Percentiles rank a stretch among this genome's conserved stretches.
phyloP scores from a whole-genome alignment of 1,139 yeast species.

The Geotrichum siamense region DNA sequence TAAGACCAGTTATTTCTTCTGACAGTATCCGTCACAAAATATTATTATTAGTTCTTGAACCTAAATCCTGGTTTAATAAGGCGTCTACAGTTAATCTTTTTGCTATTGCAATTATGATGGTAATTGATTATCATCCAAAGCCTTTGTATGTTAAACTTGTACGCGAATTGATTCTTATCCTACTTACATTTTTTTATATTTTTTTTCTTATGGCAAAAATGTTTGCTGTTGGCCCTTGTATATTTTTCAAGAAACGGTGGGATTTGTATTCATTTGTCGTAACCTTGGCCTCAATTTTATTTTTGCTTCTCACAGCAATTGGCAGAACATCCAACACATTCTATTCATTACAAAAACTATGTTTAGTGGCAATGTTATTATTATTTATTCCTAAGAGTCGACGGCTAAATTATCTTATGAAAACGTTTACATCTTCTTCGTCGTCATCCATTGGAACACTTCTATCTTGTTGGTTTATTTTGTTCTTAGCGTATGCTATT shows the following conservation, averaged over 20 bases:
- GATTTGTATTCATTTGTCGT: constrained; percentile 50
- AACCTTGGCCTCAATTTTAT: constrained; percentile 30
- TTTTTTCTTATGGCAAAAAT: constrained; percentile 34
- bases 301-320: constrained; percentile 18
- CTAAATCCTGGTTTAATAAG: constrained; percentile 7
- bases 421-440: constrained; percentile 61
- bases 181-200: constrained; percentile 20
- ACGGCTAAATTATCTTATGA: constrained; percentile 64
- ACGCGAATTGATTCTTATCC: constrained; percentile 34
- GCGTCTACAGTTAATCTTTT: not conserved
- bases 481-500: constrained; percentile 81
- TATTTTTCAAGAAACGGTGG: constrained; percentile 57
- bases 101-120: constrained; percentile 35
- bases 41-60: constrained; percentile 1
- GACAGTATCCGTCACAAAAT: constrained; percentile 32
- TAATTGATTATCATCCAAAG: constrained; percentile 48
- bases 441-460: constrained; percentile 64
- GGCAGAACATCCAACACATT: constrained; percentile 1
- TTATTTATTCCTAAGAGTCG: constrained; percentile 73
- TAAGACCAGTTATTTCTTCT: constrained; percentile 44
- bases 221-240: constrained; percentile 50
- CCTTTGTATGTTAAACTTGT: constrained; percentile 27
- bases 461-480: constrained; percentile 74
- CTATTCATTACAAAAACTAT: constrained; percentile 32
- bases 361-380: constrained; percentile 44